Percentiles rank a stretch among this genome's conserved stretches.
These are phyloP conservation scores for Forsythia suspensa DNA, from an alignment of 257 asterid genomes.

Conservation along the genomic window DNA sequence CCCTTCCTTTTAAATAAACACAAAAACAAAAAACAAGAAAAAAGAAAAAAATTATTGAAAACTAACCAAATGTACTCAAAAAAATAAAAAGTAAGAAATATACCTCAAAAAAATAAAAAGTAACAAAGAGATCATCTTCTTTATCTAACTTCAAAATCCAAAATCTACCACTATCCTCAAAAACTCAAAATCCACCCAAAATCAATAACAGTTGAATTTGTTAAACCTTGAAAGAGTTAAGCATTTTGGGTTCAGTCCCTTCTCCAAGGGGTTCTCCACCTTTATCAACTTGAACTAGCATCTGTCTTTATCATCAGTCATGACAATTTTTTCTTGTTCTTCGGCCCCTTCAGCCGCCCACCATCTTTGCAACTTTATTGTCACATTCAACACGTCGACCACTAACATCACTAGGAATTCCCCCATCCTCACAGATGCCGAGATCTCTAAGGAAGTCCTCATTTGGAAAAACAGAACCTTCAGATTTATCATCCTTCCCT, in stretches of 20 bases:
- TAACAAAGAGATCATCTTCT: too few relatives aligned
- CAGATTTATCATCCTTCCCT: background rate
- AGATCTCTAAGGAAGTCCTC: background rate
- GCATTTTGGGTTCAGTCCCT: background rate
- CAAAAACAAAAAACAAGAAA: too few relatives aligned
- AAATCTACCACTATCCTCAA: too few relatives aligned
- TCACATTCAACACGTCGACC: constrained; percentile 17
- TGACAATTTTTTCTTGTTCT: constrained; percentile 16
- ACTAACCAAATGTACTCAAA: too few relatives aligned
- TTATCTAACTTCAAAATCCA: too few relatives aligned
- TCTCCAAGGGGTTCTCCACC: background rate
- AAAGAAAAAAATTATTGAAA: too few relatives aligned
- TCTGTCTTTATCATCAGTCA: constrained; percentile 4
- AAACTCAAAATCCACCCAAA: too few relatives aligned
- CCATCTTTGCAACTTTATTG: constrained; percentile 8
- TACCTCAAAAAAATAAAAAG: too few relatives aligned
- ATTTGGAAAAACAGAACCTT: background rate
- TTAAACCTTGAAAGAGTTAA: too few relatives aligned
- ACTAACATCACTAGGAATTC: constrained; percentile 5
- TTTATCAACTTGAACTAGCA: background rate
- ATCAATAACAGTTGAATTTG: too few relatives aligned
- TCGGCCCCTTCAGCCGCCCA: constrained; percentile 18
- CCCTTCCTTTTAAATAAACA: too few relatives aligned
- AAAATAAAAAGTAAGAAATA: too few relatives aligned
- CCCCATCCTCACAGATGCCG: constrained; percentile 4